Conservation (phyloP, 108 stramenopile genomes). For the Cyclotella choctawhatcheeana region DNA sequence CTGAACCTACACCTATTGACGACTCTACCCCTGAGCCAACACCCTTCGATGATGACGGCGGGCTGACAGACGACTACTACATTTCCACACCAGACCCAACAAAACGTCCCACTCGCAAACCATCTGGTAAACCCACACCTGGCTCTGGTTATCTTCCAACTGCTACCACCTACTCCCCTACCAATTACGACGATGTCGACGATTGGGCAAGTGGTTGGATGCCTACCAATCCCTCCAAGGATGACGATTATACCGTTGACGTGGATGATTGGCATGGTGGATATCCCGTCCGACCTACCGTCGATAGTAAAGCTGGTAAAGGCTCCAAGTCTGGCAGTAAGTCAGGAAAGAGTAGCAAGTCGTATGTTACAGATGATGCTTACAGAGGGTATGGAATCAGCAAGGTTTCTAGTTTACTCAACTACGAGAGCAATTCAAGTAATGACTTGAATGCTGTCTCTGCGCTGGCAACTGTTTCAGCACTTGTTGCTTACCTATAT, state of each 20-base stretch:
- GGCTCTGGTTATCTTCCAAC: too few relatives aligned
- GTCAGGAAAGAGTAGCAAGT: not conserved
- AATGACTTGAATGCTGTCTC: not conserved
- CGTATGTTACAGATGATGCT: not conserved
- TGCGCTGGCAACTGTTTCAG: not conserved
- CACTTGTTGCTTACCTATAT: not conserved
- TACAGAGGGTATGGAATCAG: not conserved
- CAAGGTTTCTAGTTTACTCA: not conserved
- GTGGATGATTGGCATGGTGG: constrained; percentile 5
- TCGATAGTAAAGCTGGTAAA: constrained; percentile 4
- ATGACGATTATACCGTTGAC: not conserved
- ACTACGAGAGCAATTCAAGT: not conserved
- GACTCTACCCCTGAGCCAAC: too few relatives aligned
- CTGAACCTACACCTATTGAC: too few relatives aligned
- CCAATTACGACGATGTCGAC: constrained; percentile 3
- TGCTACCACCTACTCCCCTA: too few relatives aligned
- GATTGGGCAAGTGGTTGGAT: constrained; percentile 8
- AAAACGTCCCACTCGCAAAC: not conserved
- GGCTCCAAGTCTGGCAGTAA: not conserved
- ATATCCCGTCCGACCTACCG: not conserved
- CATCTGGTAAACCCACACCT: not conserved
- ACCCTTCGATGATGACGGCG: constrained; percentile 7
- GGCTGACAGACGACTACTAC: not conserved
- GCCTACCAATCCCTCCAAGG: constrained; percentile 1
- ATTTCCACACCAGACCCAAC: not conserved